Evolutionary conservation across 257 asterid genomes (phyloP).

Genomic region (Perilla frutescens): DNA sequence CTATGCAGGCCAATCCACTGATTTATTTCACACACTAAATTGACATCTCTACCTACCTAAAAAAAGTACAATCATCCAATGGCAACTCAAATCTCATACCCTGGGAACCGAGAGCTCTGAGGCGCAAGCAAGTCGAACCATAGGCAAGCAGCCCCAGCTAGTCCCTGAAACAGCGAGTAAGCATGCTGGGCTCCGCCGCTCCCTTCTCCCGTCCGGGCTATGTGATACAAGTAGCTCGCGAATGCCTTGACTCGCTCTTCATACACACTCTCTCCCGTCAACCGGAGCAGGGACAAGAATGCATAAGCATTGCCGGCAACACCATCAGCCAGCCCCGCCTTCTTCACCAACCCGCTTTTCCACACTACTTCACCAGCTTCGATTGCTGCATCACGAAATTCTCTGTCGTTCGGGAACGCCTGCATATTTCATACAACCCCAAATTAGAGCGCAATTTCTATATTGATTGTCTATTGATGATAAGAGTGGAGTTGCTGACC

Average conservation of each 20-base stretch:
- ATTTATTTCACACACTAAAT: no score
- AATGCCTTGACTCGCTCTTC: conserved; percentile 75
- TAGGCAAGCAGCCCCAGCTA: conserved; percentile 70
- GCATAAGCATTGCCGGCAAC: conserved; percentile 73
- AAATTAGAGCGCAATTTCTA: no score
- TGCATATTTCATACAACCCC: conserved; percentile 15
- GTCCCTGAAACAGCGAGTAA: conserved; percentile 69
- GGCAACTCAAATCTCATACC: conserved; percentile 61
- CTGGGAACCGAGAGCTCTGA: conserved; percentile 59
- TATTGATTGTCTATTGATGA: no score
- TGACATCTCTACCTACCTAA: no score
- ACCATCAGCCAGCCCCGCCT: conserved; percentile 75
- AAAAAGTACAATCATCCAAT: no score
- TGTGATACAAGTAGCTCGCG: conserved; percentile 61
- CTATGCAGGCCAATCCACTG: no score
- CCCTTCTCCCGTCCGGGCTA: conserved; percentile 34
- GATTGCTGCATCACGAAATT: conserved; percentile 75
- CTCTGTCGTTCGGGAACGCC: conserved; percentile 64
- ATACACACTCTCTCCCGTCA: conserved; percentile 68
- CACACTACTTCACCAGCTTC: conserved; percentile 91
- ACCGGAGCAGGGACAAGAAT: conserved; percentile 66
- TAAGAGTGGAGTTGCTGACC: conserved; percentile 36
- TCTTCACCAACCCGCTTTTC: conserved; percentile 77
- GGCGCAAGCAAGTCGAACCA: conserved; percentile 67
- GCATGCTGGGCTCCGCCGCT: conserved; percentile 41